Conservation (phyloP, 208 protist genomes). For the Acanthamoeba rhysodes region DNA sequence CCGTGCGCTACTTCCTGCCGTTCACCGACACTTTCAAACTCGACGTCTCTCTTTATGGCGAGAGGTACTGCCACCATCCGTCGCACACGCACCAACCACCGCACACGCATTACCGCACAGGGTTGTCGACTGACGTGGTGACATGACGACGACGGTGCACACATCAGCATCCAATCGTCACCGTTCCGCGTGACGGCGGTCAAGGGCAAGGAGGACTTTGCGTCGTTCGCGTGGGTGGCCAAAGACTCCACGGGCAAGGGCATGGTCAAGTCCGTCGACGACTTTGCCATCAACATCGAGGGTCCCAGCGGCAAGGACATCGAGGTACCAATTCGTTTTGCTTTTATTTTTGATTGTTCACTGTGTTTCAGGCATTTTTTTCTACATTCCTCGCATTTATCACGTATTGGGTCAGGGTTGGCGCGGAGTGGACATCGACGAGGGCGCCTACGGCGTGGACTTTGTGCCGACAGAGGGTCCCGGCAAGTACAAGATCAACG, state of each 20-base stretch:
- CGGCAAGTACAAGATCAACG: constrained; percentile 58
- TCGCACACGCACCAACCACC: no score
- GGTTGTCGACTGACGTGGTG: background rate
- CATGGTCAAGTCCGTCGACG: constrained; percentile 32
- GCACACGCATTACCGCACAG: background rate
- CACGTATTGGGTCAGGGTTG: background rate
- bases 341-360: no score
- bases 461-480: constrained; percentile 58
- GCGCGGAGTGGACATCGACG: constrained; percentile 6
- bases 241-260: constrained; percentile 3
- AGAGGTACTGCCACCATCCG: constrained; percentile 72
- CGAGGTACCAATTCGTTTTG: background rate
- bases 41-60: constrained; percentile 79
- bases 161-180: background rate
- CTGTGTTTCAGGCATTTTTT: no score
- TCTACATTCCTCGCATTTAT: no score
- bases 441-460: constrained; percentile 49
- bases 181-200: constrained; percentile 47
- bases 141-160: background rate
- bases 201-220: constrained; percentile 67
- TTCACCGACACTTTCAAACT: constrained; percentile 65
- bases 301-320: constrained; percentile 31
- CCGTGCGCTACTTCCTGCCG: constrained; percentile 80
- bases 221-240: constrained; percentile 45
- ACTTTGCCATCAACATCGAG: constrained; percentile 54